Evolutionary conservation across 2,329 filamentous ascomycete species (phyloP), one percentile per base, ranked within the genome.

Genomic region (Hirsutella minnesotensis): DNA sequence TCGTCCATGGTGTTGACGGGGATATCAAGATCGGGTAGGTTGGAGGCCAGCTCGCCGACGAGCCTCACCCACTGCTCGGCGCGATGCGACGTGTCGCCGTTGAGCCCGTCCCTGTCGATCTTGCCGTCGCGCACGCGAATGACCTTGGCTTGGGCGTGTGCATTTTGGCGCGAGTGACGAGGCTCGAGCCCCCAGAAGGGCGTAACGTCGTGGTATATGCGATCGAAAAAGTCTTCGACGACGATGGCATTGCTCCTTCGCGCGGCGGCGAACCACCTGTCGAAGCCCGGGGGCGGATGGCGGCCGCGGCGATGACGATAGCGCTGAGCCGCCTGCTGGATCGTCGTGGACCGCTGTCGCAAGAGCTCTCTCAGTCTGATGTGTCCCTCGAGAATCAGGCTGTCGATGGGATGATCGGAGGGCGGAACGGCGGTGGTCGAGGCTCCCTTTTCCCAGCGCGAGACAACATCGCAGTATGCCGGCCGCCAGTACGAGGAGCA

Each of bases 1-100:
- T 83, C 76, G 54, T 82, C 78, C 60, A 79, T 68, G 41, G 69
- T 67, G 53, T 83, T 82, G 61, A 82, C 75, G 9, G 77, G 72
- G 64, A 82, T 79, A 54, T 82, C 77, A 56, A 83, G 72, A 47
- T 83, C 77, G 4, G 78, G 79, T 19, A 83, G 55, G 40, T 69
- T 61, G 13, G 66, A 54, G 21, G 72, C 68, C 30, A 79, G 73
- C 44, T 72, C 70, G 3, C 54, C 50, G 19, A 80, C 67, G 12
- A 77, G 60, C 3, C 58, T 53, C 2, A 67, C 65, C 71, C 71
- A 75, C 19, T 66, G 57, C 51, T 68, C 53, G 16, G 27, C 18
- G 5, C 40, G 40, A 36, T 41, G 40, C 33, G 31, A 24, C 31
- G n/a, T 18, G 16, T 41, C 40, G 8, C 20, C 36, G 72, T 51